Evolutionary conservation across 2,329 filamentous ascomycete genomes (phyloP), one percentile per base, ranked within the genome.

Genomic region (Cercospora citrullina): DNA sequence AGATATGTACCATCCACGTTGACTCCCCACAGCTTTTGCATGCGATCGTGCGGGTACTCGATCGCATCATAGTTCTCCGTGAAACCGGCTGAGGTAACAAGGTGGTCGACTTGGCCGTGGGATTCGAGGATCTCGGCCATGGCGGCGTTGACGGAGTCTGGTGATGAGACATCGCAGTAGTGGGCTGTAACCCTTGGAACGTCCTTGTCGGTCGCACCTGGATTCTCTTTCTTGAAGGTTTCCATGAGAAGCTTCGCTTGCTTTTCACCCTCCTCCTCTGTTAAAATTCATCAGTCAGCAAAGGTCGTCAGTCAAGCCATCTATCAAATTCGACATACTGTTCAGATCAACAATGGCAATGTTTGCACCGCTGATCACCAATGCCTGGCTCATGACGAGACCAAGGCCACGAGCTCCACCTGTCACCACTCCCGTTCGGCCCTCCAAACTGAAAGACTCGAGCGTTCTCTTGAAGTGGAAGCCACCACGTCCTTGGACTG

Each of bases 61-160:
- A 94, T 91, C 58, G 94, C 94, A 75, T 96, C 91, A 77, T 93
- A 96, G 84, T 97, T 97, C 84, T 97, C 94, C 14, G 92, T 95
- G 83, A 98, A 97, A 57, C 94, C 94, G 60, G 94, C 94, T n/a
- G 93, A 96, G 28, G 94, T 97, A 75, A 98, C 94, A 28, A 98
- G 87, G 80, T 92, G 90, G 81, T 97, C 93, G 74, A 97, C 93
- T 80, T 91, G 90, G 80, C 90, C 90, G 78, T 97, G 94, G 68
- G 85, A 80, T 5, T 55, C 62, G 61, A 94, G 78, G 72, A 94
- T 86, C 69, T 93, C 90, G 42, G 84, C 83, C 72, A 97, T 85
- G 74, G 91, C 91, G 33, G 84, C 80, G 67, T 91, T 89, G 70
- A 97, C 94, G 6, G 92, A 94, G 60, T 89, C 87, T 23, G 90